A percentile compares a stretch with the other conserved stretches of the same genome.
These are phyloP conservation scores for Geotrichum cucujoidarum DNA, from an alignment of 1,139 yeast species.

Conservation along the genomic window DNA sequence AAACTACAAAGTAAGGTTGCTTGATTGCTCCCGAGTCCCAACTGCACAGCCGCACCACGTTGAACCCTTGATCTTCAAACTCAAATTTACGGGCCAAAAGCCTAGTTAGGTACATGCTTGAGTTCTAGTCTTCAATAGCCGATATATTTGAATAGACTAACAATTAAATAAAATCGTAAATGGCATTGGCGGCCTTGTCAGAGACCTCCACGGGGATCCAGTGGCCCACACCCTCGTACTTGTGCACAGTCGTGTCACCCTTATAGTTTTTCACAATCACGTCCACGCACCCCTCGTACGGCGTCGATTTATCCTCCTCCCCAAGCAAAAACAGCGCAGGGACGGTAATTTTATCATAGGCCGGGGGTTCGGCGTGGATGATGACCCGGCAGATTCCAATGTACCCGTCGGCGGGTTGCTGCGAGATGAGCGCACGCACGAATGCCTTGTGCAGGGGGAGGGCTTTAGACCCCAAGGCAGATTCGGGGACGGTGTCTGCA, in stretches of 20 bases:
- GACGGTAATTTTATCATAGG: conserved; percentile 24
- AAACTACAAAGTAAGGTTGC: too few relatives aligned
- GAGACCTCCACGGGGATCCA: conserved; percentile 34
- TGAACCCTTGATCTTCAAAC: too few relatives aligned
- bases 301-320: conserved; percentile 31
- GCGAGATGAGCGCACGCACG: conserved; percentile 30
- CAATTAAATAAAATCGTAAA: conserved; percentile 2
- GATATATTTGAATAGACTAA: too few relatives aligned
- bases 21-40: too few relatives aligned
- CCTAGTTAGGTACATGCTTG: too few relatives aligned
- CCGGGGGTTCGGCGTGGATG: conserved; percentile 23
- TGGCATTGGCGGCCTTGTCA: conserved; percentile 17
- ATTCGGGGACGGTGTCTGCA: conserved; percentile 29
- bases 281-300: conserved; percentile 31
- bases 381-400: conserved; percentile 33
- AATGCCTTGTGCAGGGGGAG: conserved; percentile 27
- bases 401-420: conserved; percentile 30
- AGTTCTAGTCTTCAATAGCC: too few relatives aligned
- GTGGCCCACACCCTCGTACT: conserved; percentile 32
- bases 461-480: conserved; percentile 30
- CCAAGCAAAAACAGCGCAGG: conserved; percentile 31
- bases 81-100: too few relatives aligned
- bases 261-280: conserved; percentile 25
- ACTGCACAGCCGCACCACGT: too few relatives aligned
- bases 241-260: conserved; percentile 19